Conservation (phyloP, 2,329 filamentous ascomycete species). For the Alternaria angustiovoidea region DNA sequence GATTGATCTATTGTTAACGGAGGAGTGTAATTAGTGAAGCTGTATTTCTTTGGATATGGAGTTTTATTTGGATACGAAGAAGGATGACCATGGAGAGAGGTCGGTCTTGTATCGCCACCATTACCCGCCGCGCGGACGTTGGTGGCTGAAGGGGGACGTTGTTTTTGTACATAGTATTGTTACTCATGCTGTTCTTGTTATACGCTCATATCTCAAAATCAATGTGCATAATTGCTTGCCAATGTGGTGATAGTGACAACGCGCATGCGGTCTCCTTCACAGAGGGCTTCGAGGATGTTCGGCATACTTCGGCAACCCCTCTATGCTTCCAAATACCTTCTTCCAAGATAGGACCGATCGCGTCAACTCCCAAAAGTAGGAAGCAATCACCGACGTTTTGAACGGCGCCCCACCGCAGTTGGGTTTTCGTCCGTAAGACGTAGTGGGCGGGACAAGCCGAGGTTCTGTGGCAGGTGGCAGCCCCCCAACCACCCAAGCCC, state of each 20-base stretch:
- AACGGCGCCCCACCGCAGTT: background rate
- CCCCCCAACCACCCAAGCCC: background rate
- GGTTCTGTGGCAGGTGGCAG: slow-evolving; percentile 1
- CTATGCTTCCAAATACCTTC: background rate
- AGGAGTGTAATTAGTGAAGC: slow-evolving; percentile 16
- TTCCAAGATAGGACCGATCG: background rate
- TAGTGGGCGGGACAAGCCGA: slow-evolving; percentile 6
- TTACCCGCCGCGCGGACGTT: slow-evolving; percentile 12
- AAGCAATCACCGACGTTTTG: slow-evolving; percentile 4
- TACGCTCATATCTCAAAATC: background rate
- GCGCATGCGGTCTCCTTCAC: background rate
- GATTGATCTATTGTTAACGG: slow-evolving; percentile 31
- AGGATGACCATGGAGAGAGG: slow-evolving; percentile 14
- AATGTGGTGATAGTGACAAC: background rate
- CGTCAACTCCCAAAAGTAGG: background rate
- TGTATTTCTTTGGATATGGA: slow-evolving; percentile 18
- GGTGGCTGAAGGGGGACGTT: background rate
- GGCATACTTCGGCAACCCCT: slow-evolving; percentile 1
- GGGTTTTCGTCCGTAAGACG: background rate
- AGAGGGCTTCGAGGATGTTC: background rate
- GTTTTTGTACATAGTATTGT: slow-evolving; percentile 7
- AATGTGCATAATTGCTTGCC: background rate
- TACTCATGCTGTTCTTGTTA: background rate
- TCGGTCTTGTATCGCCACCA: slow-evolving; percentile 19
- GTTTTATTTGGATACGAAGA: background rate